Evolutionary conservation across 208 protist genomes (phyloP), one percentile per base, ranked within the genome.

Genomic region (Naegleria gruberi): DNA sequence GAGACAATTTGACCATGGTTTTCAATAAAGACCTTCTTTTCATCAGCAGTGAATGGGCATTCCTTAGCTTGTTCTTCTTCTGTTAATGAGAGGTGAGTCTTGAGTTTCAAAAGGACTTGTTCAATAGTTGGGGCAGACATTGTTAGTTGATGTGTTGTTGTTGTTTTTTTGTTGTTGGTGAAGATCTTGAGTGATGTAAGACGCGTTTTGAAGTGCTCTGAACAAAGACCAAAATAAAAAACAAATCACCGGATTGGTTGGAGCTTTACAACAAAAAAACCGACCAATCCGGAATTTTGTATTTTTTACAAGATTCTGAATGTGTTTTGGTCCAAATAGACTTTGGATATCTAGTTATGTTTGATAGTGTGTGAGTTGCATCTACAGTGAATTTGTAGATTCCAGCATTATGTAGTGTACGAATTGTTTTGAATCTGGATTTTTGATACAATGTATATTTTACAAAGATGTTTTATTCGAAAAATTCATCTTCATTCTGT

Each of bases 21-120:
- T 77, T 77, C 26, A 77, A 77, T 37, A 37, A 77, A 77, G 30
- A 77, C 65, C n/a, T 77, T 77, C 65, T 77, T 77, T n/a, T 77
- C 65, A 15, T 77, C 65, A 8, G 65, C 17, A 19, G 2, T 65
- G 30, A 77, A 77, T 8, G 65, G 65, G 34, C 65, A 77, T 77
- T 77, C 65, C 26, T 77, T 77, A 8, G 65, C 26, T 77, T 77
- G 65, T 77, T 77, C 26, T 37, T 77, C 65, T 77, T 77, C 65
- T 15, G 65, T 12, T 0, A 77, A 1, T n/a, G 26, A 12, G 2
- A 77, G 26, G 30, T 37, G 34, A 8, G 17, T 12, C 8, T 37
- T 77, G 30, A 77, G 17, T 37, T 77, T 77, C 10, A 37, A 12
- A 37, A 77, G 34, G 6, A 77, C 65, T 77, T 77, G 26, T 7